phyloP scores from a whole-genome alignment of 768 basidiomycete genomes.

The Pilatotrama ljubarskyi region DNA sequence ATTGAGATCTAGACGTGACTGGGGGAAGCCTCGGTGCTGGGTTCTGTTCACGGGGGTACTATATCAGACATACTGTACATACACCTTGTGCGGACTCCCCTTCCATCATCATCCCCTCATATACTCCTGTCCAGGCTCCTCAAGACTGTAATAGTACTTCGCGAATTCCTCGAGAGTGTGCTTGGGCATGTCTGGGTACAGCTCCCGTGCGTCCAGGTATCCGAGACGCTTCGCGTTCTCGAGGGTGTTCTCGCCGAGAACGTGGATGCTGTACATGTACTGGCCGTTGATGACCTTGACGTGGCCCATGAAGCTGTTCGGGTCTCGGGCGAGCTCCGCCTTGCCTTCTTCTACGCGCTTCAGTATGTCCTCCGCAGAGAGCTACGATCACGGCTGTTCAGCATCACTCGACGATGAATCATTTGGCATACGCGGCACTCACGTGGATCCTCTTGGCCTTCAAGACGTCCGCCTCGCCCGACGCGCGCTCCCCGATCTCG shows the following conservation, averaged over 20 bases:
- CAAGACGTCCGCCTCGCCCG: constrained; percentile 27
- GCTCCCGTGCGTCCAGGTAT: constrained; percentile 31
- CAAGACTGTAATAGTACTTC: constrained; percentile 23
- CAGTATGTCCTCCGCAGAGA: constrained; percentile 6
- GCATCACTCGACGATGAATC: neutral
- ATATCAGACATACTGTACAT: too few relatives aligned
- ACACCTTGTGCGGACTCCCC: too few relatives aligned
- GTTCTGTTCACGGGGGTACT: too few relatives aligned
- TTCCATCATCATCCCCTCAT: too few relatives aligned
- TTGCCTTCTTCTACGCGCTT: neutral
- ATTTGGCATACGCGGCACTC: neutral
- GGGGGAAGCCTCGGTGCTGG: too few relatives aligned
- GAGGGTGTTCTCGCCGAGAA: constrained; percentile 34
- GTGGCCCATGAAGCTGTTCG: neutral
- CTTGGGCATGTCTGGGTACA: constrained; percentile 32
- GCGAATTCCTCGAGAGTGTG: constrained; percentile 27
- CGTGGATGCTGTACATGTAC: constrained; percentile 21
- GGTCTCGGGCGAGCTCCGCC: neutral
- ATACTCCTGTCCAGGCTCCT: constrained; percentile 2
- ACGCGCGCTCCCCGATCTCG: constrained; percentile 23
- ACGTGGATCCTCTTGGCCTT: constrained; percentile 14
- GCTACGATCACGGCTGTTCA: neutral
- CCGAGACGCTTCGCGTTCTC: constrained; percentile 28
- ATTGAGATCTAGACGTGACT: too few relatives aligned
- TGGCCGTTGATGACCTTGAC: neutral